phyloP scores from a whole-genome alignment of 139 green algal genomes.

The Haematococcus sp. region DNA sequence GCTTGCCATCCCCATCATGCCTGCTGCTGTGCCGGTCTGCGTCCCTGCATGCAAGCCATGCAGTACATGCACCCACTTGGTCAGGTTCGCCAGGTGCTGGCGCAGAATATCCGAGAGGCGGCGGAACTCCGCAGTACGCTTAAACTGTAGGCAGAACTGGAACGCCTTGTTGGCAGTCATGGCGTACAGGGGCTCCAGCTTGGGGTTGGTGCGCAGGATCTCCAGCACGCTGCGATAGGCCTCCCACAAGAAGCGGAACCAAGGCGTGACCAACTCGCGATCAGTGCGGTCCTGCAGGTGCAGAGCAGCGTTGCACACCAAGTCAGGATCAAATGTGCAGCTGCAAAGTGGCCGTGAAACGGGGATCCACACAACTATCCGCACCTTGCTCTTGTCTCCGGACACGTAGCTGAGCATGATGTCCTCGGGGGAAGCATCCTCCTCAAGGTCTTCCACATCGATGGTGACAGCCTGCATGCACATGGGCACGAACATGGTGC shows the following conservation, averaged over 20 bases:
- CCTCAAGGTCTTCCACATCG: conserved; percentile 94
- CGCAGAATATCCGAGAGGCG: conserved; percentile 97
- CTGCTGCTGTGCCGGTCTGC: too few relatives aligned
- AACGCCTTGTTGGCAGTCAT: conserved; percentile 80
- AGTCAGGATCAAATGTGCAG: conserved; percentile 1
- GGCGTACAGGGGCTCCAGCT: conserved; percentile 94
- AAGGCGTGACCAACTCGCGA: conserved; percentile 95
- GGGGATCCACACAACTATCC: neutral
- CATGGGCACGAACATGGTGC: neutral
- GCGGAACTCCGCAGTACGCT: conserved; percentile 96
- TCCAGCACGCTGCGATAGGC: conserved; percentile 94
- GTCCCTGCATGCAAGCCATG: too few relatives aligned
- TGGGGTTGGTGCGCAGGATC: conserved; percentile 96
- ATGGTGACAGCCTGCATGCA: conserved; percentile 54
- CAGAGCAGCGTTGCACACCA: neutral
- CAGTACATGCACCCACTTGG: conserved; percentile 66
- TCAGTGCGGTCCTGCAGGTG: conserved; percentile 84
- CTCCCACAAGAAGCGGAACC: conserved; percentile 99
- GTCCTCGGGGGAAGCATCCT: conserved; percentile 93
- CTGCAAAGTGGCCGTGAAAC: too few relatives aligned
- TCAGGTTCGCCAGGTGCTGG: conserved; percentile 94
- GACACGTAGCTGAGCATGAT: conserved; percentile 96
- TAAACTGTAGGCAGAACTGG: conserved; percentile 95
- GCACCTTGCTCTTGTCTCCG: conserved; percentile 87
- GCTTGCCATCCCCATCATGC: too few relatives aligned